phyloP scores from a whole-genome alignment of 805 yeast genomes.

The Candida pseudofarinosa region DNA sequence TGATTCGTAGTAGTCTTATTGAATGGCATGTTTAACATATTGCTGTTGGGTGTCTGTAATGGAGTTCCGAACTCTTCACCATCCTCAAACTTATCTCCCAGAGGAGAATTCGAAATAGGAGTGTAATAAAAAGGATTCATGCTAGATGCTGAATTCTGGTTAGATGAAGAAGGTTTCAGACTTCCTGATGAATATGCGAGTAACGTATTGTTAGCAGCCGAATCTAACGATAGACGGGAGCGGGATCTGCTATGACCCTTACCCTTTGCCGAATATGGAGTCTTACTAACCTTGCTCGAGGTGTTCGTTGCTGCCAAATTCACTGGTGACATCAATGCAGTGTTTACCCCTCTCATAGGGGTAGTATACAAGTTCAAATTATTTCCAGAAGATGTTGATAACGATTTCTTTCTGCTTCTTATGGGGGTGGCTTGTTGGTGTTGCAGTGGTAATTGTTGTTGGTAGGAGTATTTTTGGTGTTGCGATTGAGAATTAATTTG shows the following conservation, averaged over 20 bases:
- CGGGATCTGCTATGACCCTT: slow-evolving; percentile 38
- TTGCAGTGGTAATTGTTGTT: slow-evolving; percentile 10
- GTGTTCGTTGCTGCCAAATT: slow-evolving; percentile 12
- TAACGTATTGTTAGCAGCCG: slow-evolving; percentile 16
- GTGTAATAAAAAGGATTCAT: slow-evolving; percentile 31
- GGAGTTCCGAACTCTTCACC: slow-evolving; percentile 13
- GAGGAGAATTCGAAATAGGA: slow-evolving; percentile 23
- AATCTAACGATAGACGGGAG: slow-evolving; percentile 38
- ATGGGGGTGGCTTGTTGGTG: slow-evolving; percentile 29
- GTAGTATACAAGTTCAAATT: slow-evolving; percentile 21
- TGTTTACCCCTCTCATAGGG: slow-evolving; percentile 26
- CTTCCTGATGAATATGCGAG: slow-evolving; percentile 7
- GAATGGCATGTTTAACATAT: not conserved
- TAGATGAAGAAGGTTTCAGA: slow-evolving; percentile 1
- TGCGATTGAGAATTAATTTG: not conserved
- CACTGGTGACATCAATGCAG: slow-evolving; percentile 18
- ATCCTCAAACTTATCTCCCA: slow-evolving; percentile 18
- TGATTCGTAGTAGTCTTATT: slow-evolving; percentile 1
- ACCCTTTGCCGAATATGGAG: slow-evolving; percentile 26
- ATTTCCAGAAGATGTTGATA: slow-evolving; percentile 26
- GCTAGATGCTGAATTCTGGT: slow-evolving; percentile 1
- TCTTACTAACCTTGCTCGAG: slow-evolving; percentile 27
- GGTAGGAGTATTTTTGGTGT: slow-evolving; percentile 8
- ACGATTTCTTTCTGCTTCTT: slow-evolving; percentile 29
- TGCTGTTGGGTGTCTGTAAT: slow-evolving; percentile 14